phyloP scores from a whole-genome alignment of 2,329 filamentous ascomycete genomes.

The Fusarium oxysporum region DNA sequence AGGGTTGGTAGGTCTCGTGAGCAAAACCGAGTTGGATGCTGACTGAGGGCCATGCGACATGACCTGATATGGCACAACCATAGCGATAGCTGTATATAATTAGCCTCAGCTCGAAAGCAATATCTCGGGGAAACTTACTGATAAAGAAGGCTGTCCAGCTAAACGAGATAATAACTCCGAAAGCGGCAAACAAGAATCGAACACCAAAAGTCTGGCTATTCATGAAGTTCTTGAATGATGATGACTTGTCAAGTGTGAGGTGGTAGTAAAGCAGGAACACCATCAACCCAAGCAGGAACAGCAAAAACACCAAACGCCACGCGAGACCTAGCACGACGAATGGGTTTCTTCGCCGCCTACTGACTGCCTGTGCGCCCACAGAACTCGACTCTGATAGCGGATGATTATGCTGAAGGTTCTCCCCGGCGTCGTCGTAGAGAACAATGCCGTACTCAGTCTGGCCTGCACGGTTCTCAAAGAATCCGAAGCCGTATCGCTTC shows the following conservation, averaged over 20 bases:
- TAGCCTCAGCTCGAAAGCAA: background rate
- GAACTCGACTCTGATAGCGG: slow-evolving; percentile 34
- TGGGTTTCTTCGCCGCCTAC: slow-evolving; percentile 39
- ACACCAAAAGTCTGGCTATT: slow-evolving; percentile 57
- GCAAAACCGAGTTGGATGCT: slow-evolving; percentile 53
- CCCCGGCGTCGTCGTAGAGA: slow-evolving; percentile 36
- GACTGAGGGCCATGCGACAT: slow-evolving; percentile 51
- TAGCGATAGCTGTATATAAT: slow-evolving; percentile 54
- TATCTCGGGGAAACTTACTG: slow-evolving; percentile 22
- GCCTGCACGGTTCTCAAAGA: slow-evolving; percentile 36
- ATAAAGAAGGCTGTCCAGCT: slow-evolving; percentile 57
- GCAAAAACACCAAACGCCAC: slow-evolving; percentile 52
- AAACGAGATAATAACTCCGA: slow-evolving; percentile 57
- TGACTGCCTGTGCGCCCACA: slow-evolving; percentile 14
- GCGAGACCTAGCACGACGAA: slow-evolving; percentile 52
- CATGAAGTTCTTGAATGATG: slow-evolving; percentile 53
- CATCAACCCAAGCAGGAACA: slow-evolving; percentile 51
- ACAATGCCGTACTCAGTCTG: slow-evolving; percentile 44
- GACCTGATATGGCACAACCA: slow-evolving; percentile 58
- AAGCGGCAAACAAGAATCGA: slow-evolving; percentile 56
- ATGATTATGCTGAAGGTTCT: slow-evolving; percentile 16
- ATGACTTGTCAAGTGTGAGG: slow-evolving; percentile 45
- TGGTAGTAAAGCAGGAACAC: slow-evolving; percentile 56
- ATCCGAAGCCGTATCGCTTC: slow-evolving; percentile 43
- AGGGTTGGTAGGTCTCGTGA: slow-evolving; percentile 57